These are phyloP conservation scores for Alnus glutinosa DNA, from an alignment of 306 rosid species.

Conservation along the genomic window DNA sequence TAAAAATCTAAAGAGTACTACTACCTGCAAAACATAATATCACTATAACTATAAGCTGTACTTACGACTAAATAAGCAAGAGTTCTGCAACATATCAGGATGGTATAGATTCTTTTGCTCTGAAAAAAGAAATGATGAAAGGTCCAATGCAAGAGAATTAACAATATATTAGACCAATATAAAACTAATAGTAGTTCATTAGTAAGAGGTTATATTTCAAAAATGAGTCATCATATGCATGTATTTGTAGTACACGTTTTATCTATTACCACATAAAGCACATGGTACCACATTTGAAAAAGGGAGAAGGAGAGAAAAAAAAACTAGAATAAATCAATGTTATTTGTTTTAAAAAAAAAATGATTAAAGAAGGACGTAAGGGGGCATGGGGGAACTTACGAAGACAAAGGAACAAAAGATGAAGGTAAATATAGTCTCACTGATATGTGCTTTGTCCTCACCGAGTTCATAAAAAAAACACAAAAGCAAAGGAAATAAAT, in stretches of 20 bases:
- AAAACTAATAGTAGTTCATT: background rate
- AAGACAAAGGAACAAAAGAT: constrained; percentile 69
- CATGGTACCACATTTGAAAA: background rate
- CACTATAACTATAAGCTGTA: background rate
- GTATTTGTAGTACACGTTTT: background rate
- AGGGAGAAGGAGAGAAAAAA: too few relatives aligned
- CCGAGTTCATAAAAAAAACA: constrained; percentile 71
- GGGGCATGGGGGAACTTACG: constrained; percentile 40
- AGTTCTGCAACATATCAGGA: constrained; percentile 57
- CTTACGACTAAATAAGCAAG: constrained; percentile 54
- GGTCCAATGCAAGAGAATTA: constrained; percentile 53
- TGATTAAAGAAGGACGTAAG: background rate
- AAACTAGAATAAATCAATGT: background rate
- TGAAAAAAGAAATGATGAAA: constrained; percentile 52
- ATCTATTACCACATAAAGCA: background rate
- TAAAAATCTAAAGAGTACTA: background rate
- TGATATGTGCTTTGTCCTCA: constrained; percentile 60
- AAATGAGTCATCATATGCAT: background rate
- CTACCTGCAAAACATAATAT: background rate
- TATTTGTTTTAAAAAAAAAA: background rate
- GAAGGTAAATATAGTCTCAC: constrained; percentile 65
- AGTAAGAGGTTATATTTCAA: background rate
- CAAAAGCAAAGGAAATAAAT: constrained; percentile 5
- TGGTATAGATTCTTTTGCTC: constrained; percentile 51
- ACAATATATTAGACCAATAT: background rate